Evolutionary conservation across 2,329 filamentous ascomycete species (phyloP).

Genomic region (Macrophomina pseudophaseolina): DNA sequence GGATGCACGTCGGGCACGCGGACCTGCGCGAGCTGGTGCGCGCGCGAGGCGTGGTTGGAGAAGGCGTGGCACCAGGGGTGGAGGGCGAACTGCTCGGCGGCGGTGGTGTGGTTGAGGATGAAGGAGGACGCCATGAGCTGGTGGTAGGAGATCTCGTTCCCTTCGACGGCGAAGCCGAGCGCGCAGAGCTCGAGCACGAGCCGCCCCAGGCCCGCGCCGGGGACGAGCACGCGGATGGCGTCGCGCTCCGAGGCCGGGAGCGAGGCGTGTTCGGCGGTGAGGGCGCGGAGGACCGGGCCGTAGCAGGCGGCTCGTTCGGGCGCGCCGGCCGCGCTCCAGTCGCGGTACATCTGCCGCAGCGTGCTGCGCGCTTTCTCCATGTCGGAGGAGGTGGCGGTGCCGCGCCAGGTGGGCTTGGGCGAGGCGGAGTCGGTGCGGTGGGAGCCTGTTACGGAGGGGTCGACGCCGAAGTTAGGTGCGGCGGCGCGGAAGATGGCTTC

Average conservation of each 20-base stretch:
- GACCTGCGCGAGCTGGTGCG: conserved; percentile 76
- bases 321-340: conserved; percentile 84
- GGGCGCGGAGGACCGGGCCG: conserved; percentile 69
- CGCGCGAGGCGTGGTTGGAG: conserved; percentile 78
- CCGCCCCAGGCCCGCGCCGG: conserved; percentile 86
- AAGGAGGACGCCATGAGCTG: conserved; percentile 85
- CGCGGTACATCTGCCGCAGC: conserved; percentile 89
- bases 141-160: conserved; percentile 95
- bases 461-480: conserved; percentile 42
- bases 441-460: conserved; percentile 53
- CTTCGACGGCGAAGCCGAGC: conserved; percentile 76
- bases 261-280: conserved; percentile 57
- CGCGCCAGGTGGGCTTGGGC: conserved; percentile 64
- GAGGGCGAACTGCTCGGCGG: conserved; percentile 69
- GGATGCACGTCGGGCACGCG: conserved; percentile 75
- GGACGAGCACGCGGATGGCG: conserved; percentile 73
- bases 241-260: not conserved
- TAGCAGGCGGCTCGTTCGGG: conserved; percentile 79
- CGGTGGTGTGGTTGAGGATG: conserved; percentile 70
- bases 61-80: conserved; percentile 88
- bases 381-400: conserved; percentile 72
- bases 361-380: conserved; percentile 92
- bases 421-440: not conserved
- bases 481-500: conserved; percentile 70
- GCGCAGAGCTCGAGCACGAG: conserved; percentile 85